A percentile compares a stretch with the other conserved stretches of the same genome.
Conservation (phyloP, 306 rosid species). For the Rubus idaeus region DNA sequence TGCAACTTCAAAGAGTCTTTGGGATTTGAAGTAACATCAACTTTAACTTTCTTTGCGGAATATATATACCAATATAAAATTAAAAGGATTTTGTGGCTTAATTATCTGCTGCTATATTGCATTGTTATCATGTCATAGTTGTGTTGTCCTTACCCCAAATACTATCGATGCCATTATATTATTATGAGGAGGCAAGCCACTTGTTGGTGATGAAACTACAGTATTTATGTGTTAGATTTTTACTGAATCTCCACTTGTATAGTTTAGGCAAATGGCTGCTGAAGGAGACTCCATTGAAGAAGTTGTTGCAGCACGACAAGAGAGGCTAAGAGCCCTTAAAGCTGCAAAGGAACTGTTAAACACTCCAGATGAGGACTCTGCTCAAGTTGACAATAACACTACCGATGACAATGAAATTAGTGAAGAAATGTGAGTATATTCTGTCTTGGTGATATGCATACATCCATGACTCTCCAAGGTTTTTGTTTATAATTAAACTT, state of each 20-base stretch:
- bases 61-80: no score
- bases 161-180: no score
- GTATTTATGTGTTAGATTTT: neutral
- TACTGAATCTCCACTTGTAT: neutral
- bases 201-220: neutral
- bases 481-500: neutral
- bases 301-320: conserved; percentile 71
- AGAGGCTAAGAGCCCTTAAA: conserved; percentile 72
- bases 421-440: conserved; percentile 42
- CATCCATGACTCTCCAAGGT: no score
- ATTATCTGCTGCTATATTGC: neutral
- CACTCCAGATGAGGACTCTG: conserved; percentile 52
- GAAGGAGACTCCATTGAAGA: conserved; percentile 53
- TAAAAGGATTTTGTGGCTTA: neutral
- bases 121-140: neutral
- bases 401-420: conserved; percentile 21
- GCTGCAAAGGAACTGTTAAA: conserved; percentile 66
- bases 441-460: neutral
- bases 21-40: no score
- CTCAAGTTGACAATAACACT: conserved; percentile 30
- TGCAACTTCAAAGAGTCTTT: no score
- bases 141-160: no score
- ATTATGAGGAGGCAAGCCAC: no score
- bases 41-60: no score
- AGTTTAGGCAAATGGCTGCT: conserved; percentile 5